A percentile compares a stretch with the other conserved stretches of the same genome.
Evolutionary conservation across 208 protist species (phyloP).

Genomic region (Wallacemonas collosoma): DNA sequence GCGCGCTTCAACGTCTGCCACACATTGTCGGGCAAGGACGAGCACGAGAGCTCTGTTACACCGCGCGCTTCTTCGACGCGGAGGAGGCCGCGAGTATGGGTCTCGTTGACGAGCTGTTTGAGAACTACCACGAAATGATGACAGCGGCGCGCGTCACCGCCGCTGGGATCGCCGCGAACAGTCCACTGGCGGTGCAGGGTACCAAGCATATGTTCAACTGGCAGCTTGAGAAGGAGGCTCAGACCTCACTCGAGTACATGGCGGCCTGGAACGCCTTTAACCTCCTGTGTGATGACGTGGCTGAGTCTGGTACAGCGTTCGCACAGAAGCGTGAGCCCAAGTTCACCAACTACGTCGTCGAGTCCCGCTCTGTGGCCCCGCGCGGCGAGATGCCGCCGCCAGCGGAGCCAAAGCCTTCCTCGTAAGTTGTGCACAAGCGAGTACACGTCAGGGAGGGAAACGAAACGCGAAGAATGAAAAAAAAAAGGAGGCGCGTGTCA

Average conservation of each 20-base stretch:
- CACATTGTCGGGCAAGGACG: conserved; percentile 70
- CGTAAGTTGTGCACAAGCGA: not conserved
- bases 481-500: too few species aligned
- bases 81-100: conserved; percentile 40
- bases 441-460: not conserved
- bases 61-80: conserved; percentile 46
- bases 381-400: conserved; percentile 8
- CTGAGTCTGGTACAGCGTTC: conserved; percentile 52
- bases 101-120: conserved; percentile 69
- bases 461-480: too few species aligned
- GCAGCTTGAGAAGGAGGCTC: conserved; percentile 34
- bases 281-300: conserved; percentile 62
- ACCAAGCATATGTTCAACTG: conserved; percentile 76
- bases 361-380: conserved; percentile 17
- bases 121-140: conserved; percentile 45
- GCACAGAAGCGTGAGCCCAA: conserved; percentile 44
- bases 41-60: conserved; percentile 71
- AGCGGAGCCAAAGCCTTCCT: not conserved
- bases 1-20: conserved; percentile 64
- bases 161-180: conserved; percentile 53
- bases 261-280: conserved; percentile 63
- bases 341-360: conserved; percentile 66
- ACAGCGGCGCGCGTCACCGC: conserved; percentile 39
- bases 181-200: conserved; percentile 72
- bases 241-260: conserved; percentile 60